phyloP scores from a whole-genome alignment of 306 rosid species.

The Pyrus communis region DNA sequence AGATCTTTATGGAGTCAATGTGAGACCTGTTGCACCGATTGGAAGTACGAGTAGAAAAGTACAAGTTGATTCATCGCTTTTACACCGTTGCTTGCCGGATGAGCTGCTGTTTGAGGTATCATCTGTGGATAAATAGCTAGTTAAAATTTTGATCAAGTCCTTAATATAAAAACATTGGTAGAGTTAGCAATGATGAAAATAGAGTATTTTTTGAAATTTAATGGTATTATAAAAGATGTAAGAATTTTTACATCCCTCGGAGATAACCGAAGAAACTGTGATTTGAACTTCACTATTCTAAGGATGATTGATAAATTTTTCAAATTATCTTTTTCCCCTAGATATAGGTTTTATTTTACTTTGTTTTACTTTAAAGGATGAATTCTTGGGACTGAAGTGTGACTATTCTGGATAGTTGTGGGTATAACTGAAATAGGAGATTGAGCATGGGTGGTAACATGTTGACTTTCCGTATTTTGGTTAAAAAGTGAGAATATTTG shows the following conservation, averaged over 20 bases:
- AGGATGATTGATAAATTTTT: not conserved
- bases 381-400: not conserved
- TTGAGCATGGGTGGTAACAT: not conserved
- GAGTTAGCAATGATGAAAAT: not conserved
- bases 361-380: not conserved
- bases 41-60: conserved; percentile 82
- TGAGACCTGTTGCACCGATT: conserved; percentile 90
- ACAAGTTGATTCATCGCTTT: conserved; percentile 54
- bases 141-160: not conserved
- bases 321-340: not conserved
- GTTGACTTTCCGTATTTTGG: not conserved
- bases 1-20: conserved; percentile 93
- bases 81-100: conserved; percentile 77
- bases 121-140: not conserved
- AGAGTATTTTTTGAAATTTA: not conserved
- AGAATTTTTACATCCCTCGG: not conserved
- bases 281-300: not conserved
- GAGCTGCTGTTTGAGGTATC: conserved; percentile 86
- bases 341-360: not conserved
- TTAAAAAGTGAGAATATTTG: not conserved
- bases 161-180: not conserved
- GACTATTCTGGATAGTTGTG: not conserved
- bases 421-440: not conserved
- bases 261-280: not conserved
- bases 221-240: not conserved